Conservation (phyloP, 1,284 basidiomycete genomes). For the Ustilago loliicola region DNA sequence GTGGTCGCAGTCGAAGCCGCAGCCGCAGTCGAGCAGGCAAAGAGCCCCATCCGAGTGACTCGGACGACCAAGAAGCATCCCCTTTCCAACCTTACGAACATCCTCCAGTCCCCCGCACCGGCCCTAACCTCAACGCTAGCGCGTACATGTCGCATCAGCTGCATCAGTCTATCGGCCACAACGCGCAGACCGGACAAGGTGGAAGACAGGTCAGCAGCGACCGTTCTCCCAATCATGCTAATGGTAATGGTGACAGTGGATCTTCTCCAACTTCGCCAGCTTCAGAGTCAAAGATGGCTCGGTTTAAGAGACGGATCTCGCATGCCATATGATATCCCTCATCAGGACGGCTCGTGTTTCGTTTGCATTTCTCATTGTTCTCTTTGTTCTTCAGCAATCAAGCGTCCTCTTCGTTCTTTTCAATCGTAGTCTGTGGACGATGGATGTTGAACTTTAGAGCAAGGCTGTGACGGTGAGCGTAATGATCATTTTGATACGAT, state of each 20-base stretch:
- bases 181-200: conserved; percentile 1
- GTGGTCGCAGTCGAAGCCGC: conserved; percentile 19
- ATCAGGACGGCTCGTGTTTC: not conserved
- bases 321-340: conserved; percentile 29
- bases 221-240: not conserved
- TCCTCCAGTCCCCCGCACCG: conserved; percentile 33
- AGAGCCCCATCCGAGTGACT: conserved; percentile 23
- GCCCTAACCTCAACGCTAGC: conserved; percentile 47
- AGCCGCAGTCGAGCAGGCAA: conserved; percentile 36
- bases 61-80: conserved; percentile 34
- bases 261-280: conserved; percentile 23
- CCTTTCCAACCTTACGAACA: conserved; percentile 33
- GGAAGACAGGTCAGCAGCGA: conserved; percentile 20
- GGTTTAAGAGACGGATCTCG: conserved; percentile 41
- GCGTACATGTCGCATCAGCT: conserved; percentile 45
- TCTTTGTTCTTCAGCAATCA: conserved; percentile 1
- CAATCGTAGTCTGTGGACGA: no score
- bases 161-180: conserved; percentile 18
- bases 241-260: conserved; percentile 1
- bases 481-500: no score
- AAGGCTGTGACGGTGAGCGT: no score
- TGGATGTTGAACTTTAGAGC: no score
- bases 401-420: not conserved
- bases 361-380: not conserved
- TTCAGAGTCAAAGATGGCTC: conserved; percentile 37